Base-by-base conservation (phyloP, 2,329 filamentous ascomycete species). In the Diaporthe ampelina region DNA sequence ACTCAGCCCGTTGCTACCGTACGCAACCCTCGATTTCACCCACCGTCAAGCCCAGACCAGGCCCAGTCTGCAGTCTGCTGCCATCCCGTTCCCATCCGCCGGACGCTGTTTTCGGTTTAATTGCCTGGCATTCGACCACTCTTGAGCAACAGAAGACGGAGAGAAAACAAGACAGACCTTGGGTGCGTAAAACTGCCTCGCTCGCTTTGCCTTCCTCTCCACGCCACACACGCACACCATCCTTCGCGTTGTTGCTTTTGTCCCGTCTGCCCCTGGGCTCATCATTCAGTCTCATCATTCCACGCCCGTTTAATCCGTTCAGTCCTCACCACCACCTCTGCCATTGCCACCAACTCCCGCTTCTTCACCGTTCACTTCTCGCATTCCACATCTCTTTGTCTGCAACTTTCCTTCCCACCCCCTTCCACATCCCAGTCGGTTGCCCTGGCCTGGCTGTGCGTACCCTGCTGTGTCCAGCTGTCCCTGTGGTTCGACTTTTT, bases 241-340 rank as follows among this genome's bases (percentile, higher is more conserved):
- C 37, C 45, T 15, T 48, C 50, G 35, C 32, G 32, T 43, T 43
- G 26, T 61, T 48, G 45, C 40, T 37, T 71, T 26, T 61, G 56
- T 29, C 58, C 43, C 54, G 48, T 71, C 69, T n/a, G 32, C 35
- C 48, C 43, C 32, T 61, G 45, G 56, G 37, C 40, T 19, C 40
- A 43, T 54, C 57, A 50, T 45, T 71, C 69, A 58, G 56, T 59
- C 56, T 61, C 69, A 21, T 50, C 69, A 52, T 71, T 52, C 69
- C 56, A 61, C 43, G 56, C 69, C 69, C 32, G 48, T 61, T 63
- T 52, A 37, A 40, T 17, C 43, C 43, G 29, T n/a, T 29, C 43
- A 52, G 13, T 67, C 45, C 52, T 61, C 69, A 50, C 45, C 43
- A 35, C 24, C 59, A 43, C 56, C 32, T 40, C 45, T 21, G 15